Conservation (phyloP, 2,329 filamentous ascomycete genomes). For the Alternaria ethzedia region DNA sequence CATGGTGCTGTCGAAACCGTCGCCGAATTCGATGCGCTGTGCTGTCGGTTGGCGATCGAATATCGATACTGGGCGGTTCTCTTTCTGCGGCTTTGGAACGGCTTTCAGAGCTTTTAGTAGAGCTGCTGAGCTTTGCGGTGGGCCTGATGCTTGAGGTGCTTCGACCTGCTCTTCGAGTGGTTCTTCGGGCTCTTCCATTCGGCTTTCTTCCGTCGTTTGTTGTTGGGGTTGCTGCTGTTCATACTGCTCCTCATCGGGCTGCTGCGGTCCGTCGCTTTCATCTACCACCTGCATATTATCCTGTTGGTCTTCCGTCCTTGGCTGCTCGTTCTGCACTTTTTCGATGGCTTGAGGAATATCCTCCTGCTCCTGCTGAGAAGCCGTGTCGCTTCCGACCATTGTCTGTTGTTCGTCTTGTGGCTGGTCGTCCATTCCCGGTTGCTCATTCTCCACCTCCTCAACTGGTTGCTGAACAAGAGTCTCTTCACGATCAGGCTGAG, state of each 20-base stretch:
- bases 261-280: not conserved
- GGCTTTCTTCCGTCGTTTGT: not conserved
- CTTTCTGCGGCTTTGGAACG: conserved; percentile 34
- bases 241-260: conserved; percentile 7
- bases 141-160: conserved; percentile 13
- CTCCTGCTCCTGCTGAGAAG: not conserved
- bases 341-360: not conserved
- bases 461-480: conserved; percentile 1
- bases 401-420: conserved; percentile 11
- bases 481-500: conserved; percentile 12
- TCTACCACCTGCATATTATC: not conserved
- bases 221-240: conserved; percentile 1
- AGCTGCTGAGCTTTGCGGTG: conserved; percentile 30
- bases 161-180: conserved; percentile 18
- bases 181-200: conserved; percentile 8
- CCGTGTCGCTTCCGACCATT: conserved; percentile 2
- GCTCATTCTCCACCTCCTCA: conserved; percentile 9
- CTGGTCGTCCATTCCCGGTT: conserved; percentile 6
- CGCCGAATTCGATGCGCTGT: conserved; percentile 47
- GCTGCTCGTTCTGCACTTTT: not conserved
- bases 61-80: conserved; percentile 44
- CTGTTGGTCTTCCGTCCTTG: not conserved
- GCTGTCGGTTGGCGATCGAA: conserved; percentile 52
- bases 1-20: conserved; percentile 42
- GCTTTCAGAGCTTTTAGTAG: conserved; percentile 28